Evolutionary conservation across 768 basidiomycete species (phyloP).

Genomic region (Suillus paluster): DNA sequence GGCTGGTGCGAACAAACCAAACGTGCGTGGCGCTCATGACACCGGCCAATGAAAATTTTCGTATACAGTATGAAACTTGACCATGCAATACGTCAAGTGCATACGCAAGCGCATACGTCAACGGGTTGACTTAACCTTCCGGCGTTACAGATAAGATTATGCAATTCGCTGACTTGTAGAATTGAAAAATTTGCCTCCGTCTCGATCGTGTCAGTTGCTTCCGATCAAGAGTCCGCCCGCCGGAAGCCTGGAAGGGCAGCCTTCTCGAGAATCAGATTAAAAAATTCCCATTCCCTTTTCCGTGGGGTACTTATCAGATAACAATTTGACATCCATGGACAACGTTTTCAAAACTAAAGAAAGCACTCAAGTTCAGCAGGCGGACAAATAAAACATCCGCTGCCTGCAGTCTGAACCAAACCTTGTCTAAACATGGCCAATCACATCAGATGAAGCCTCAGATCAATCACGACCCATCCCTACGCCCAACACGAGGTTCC

Average conservation of each 20-base stretch:
- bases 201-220: not conserved
- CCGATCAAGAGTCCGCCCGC: not conserved
- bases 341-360: slow-evolving; percentile 3
- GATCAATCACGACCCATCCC: slow-evolving; percentile 9
- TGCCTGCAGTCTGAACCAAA: slow-evolving; percentile 1
- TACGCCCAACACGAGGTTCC: slow-evolving; percentile 10
- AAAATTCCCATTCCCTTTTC: not conserved
- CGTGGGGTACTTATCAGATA: slow-evolving; percentile 5
- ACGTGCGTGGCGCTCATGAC: not conserved
- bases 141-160: slow-evolving; percentile 4
- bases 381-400: slow-evolving; percentile 4
- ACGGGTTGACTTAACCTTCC: not conserved
- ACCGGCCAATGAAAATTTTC: not conserved
- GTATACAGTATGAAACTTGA: not conserved
- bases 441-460: slow-evolving; percentile 9
- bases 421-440: slow-evolving; percentile 5
- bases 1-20: not conserved
- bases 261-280: not conserved
- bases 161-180: not conserved
- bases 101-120: not conserved
- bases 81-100: not conserved
- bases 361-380: not conserved
- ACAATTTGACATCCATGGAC: not conserved
- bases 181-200: slow-evolving; percentile 4
- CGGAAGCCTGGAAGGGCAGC: not conserved